Evolutionary conservation across 2,329 filamentous ascomycete genomes (phyloP), one percentile per base, ranked within the genome.

Genomic region (Fusarium sp.): DNA sequence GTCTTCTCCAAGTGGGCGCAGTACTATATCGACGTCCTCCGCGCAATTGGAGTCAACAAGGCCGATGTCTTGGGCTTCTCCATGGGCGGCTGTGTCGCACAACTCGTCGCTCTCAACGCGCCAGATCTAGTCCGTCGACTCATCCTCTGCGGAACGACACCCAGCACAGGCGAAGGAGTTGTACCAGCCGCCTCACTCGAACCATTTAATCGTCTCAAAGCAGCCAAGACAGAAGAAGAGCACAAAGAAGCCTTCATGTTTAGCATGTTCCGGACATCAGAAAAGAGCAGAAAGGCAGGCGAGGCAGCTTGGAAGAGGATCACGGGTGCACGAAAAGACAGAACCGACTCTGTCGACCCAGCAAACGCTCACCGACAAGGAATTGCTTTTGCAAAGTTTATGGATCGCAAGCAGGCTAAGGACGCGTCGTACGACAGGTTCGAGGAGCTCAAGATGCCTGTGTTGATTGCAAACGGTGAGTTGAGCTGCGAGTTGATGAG

Each of bases 11-110:
- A 56, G n/a, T 83, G 81, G 80, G 81, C 81, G 12, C 70, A 75
- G 61, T 72, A 82, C 65, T 83, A 82, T 74, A 72, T 81, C 33
- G 77, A 82, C n/a, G 81, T 84, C 17, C 80, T 84, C 30, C 66
- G 69, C 33, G 81, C 79, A 4, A 83, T 85, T 69, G 83, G 83
- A 7, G 71, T 86, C n/a, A 35, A 65, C 0, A 74, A 84, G 59
- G 79, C 84, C 56, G 86, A 89, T 66, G 71, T 89, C 9, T 65
- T 88, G 45, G 87, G 87, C 2, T 89, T 86, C 76, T 87, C 85
- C 11, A 86, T 89, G 82, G 86, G 87, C 15, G 87, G 86, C 1
- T 82, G 80, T 35, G 82, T 82, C 6, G 86, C 84, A 8, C 87
- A 88, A 70, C 76, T 86, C 57, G 78, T 87, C 5, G 85, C 85